Evolutionary conservation across 2,329 filamentous ascomycete species (phyloP), one percentile per base, ranked within the genome.

Genomic region (Pseudofabraea citricarpa): DNA sequence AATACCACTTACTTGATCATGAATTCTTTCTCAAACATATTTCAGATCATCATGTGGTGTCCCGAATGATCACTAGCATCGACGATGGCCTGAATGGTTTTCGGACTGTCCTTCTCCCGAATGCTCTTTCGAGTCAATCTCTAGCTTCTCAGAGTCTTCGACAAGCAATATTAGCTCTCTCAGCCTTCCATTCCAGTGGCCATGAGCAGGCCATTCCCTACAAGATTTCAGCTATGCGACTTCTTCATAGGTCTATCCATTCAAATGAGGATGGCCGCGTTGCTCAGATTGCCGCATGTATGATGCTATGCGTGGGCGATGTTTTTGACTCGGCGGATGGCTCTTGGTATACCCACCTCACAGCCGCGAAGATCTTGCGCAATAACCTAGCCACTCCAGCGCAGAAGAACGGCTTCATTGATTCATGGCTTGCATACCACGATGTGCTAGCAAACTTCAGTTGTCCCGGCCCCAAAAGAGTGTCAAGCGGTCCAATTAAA

Each of bases 251-350:
- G 7, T 68, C 68, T 4, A 53, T 73, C 15, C 37, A 41, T 15
- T 37, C 35, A 10, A 20, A 12, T 12, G 35, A 37, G 20, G 38
- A 32, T 13, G 40, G 22, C 52, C 54, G 38, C 31, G 31, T 36
- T 21, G 36, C 12, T 52, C 69, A 71, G 45, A 59, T 72, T 40
- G 68, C 70, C 12, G 65, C 69, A 10, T 71, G 67, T 6, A 70
- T 73, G 71, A 73, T 74, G 70, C 61, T 73, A 6, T 73, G 69
- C 41, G 69, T 73, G 13, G 72, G 73, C 45, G 71, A 69, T 52
- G 70, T 73, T 10, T 73, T 74, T 51, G 71, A 73, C 44, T 68
- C 70, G 40, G 64, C 59, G 1, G 70, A 73, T 47, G 68, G 67
- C 1, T 65, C 69, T 31, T 73, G 69, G 70, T 59, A 64, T 38